Base-by-base conservation (phyloP, 306 rosid species). In the Prunus padus region DNA sequence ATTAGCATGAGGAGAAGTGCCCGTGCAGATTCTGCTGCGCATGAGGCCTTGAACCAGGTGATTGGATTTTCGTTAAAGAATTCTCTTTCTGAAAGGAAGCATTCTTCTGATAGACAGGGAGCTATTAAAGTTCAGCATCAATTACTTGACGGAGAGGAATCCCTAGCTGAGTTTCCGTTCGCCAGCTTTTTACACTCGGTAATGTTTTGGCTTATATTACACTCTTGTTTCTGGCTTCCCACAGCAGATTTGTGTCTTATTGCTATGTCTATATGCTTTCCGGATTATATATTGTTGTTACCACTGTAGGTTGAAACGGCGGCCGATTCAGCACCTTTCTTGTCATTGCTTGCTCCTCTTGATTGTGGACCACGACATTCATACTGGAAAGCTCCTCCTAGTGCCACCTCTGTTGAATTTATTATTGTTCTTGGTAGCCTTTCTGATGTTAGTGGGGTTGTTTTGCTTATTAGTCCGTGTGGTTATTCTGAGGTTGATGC, bases 351-450 rank as follows among this genome's bases (percentile, higher is more conserved):
- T 66, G 82, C 92, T 52, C 99, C 99, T 61, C 83, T 92, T 74
- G 85, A 82, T 85, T 86, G 81, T 82, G 88, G 91, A 72, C 81
- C 83, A 51, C 79, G 10, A 40, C 57, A 80, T 73, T 90, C 97
- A 80, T 92, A 80, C 86, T 96, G 99, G 99, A 92, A 92, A 86
- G 98, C 99, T 79, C 96, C 99, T 79, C 72, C 98, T 16, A 79
- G 83, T 84, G 47, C 85, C 62, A 79, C 87, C 77, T 80, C 84
- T 72, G 89, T 89, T 73, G 99, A 96, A 82, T 90, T 96, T 76
- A 85, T 81, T 80, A 77, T 96, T 75, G 96, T 84, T 76, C 97
- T 96, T 52, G 87, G 86, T 77, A 82, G 83, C 83, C 79, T 89
- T 86, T 92, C 98, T 80, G 96, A 92, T 84, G 99, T 92, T 83